phyloP scores from a whole-genome alignment of 75 land plant species.

The Azolla pinnata region DNA sequence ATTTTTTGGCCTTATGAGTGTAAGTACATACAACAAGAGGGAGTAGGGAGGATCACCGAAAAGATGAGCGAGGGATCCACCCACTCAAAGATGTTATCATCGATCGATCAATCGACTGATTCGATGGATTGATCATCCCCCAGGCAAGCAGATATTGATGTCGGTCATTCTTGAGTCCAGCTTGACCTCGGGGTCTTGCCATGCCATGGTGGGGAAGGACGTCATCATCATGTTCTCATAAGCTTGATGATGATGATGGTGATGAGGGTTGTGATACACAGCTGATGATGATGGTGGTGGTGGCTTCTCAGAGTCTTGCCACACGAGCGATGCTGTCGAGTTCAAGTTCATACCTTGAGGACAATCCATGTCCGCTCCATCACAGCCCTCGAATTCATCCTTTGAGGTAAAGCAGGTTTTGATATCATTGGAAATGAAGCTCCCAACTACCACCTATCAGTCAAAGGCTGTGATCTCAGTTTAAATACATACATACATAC shows the following conservation, averaged over 20 bases:
- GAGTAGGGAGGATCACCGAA: too few species aligned
- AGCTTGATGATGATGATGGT: neutral
- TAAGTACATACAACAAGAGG: too few species aligned
- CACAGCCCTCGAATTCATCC: neutral
- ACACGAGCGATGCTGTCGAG: neutral
- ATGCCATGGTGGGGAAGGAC: neutral
- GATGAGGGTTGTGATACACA: neutral
- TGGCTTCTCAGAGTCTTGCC: neutral
- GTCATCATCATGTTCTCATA: neutral
- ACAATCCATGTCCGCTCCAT: neutral
- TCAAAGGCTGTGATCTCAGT: neutral
- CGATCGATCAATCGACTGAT: too few species aligned
- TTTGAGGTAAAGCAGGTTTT: too few species aligned
- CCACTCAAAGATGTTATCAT: too few species aligned
- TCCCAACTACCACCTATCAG: slow-evolving; percentile 66
- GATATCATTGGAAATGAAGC: slow-evolving; percentile 60
- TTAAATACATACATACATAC: slow-evolving; percentile 9
- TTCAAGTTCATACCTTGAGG: neutral
- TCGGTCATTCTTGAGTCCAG: neutral
- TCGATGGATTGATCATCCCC: too few species aligned
- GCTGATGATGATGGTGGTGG: neutral
- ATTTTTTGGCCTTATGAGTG: too few species aligned
- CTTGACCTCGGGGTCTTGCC: neutral
- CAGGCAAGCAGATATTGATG: neutral
- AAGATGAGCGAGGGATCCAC: too few species aligned